Base-by-base conservation (phyloP, 2,329 filamentous ascomycete species). In the Bipolaris bicolor region DNA sequence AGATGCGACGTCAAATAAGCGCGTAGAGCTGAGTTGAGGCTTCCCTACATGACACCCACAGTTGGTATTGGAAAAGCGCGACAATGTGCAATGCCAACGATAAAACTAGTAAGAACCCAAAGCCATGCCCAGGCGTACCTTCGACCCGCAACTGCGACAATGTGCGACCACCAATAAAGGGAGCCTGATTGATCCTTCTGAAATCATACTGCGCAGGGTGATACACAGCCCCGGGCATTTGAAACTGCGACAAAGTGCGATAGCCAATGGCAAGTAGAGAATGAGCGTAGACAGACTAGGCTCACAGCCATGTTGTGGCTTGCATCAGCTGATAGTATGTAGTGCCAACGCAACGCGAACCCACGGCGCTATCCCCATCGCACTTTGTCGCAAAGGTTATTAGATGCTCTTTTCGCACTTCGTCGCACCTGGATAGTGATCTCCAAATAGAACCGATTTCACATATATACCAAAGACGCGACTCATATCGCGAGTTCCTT, bases 201-300 rank as follows among this genome's bases (percentile, higher is more conserved):
- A 5, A 26, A 26, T 26, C 24, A 29, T 29, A 29, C 26, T 9
- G 26, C 9, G 9, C 2, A 29, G 7, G 3, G 2, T 10, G 7
- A 29, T 9, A 29, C 10, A 15, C 37, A 40, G 5, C 4, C 39
- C 18, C 11, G 20, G 20, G 2, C 15, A 5, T n/a, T 2, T 22
- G 20, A 7, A 52, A 16, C 5, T 52, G 49, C 41, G 49, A 52
- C 22, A n/a, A 46, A 45, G 49, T 52, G 41, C 41, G 40, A 46
- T 22, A 15, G 24, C 49, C 41, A 52, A 52, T 52, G n/a, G 26
- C 1, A 5, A 20, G 20, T 20, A 20, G 20, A 3, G 20, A 20
- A 20, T 20, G 20, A 3, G n/a, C 10, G 22, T 24, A 16, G 26
- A 16, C 7, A 16, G n/a, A 13, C 47, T 15, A 49, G 18, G 20